phyloP scores from a whole-genome alignment of 2,329 filamentous ascomycete genomes.

The Neurospora crassa region DNA sequence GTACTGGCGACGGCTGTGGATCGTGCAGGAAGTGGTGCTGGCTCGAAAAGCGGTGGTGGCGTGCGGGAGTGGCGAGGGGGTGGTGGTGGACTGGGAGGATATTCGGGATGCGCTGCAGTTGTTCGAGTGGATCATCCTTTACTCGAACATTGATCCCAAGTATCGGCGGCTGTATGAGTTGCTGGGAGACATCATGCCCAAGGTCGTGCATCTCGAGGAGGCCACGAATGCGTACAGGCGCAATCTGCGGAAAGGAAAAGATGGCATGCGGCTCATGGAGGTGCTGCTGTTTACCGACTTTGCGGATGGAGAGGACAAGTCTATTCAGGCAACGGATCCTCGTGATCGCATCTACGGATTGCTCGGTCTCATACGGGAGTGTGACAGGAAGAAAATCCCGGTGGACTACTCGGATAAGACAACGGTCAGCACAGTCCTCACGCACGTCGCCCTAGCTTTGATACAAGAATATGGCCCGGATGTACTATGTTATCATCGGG shows the following conservation, averaged over 20 bases:
- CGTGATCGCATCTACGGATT: too few relatives aligned
- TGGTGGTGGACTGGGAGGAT: background rate
- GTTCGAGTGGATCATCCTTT: background rate
- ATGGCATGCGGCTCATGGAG: too few relatives aligned
- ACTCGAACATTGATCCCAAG: background rate
- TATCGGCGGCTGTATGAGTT: background rate
- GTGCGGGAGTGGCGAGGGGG: background rate
- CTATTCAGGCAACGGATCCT: too few relatives aligned
- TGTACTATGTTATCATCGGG: background rate
- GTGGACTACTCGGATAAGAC: background rate
- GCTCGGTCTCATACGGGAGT: too few relatives aligned
- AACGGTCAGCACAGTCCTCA: background rate
- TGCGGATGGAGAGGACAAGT: too few relatives aligned
- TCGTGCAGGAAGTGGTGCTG: slow-evolving; percentile 10
- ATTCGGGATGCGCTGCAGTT: background rate
- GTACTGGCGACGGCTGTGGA: too few relatives aligned
- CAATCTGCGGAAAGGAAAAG: background rate
- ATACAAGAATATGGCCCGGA: background rate
- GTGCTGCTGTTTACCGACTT: too few relatives aligned
- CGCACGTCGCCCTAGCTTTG: background rate
- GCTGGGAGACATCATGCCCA: background rate
- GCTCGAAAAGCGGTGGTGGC: background rate
- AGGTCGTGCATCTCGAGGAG: background rate
- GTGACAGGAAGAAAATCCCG: too few relatives aligned
- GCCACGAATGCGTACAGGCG: background rate